Base-by-base conservation (phyloP, 139 green algal genomes). In the Micractinium sp. region DNA sequence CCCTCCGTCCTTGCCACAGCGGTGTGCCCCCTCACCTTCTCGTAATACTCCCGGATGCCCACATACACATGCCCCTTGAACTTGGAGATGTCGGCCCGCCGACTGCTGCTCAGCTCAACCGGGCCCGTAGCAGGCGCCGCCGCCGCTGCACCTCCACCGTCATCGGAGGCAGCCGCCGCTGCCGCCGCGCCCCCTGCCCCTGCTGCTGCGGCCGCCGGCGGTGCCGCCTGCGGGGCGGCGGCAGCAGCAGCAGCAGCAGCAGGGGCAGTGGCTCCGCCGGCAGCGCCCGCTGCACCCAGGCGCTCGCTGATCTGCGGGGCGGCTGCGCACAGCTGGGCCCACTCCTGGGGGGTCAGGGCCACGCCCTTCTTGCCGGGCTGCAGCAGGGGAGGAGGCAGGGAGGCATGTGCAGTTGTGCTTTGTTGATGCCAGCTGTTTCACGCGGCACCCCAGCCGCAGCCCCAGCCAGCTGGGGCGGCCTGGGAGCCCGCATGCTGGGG, bases 281-380 rank as follows among this genome's bases (percentile, higher is more conserved):
- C 74, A 9, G 33, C 33, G 19, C n/a, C 35, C 0, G 41, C 66
- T 53, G 67, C 84, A 67, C 0, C 84, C 29, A 89, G 86, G 19
- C 53, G 76, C 75, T 89, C n/a, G 14, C 35, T 22, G 14, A 89
- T 33, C 19, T 63, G 35, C 14, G 22, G 16, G 5, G 78, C 76
- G 5, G 56, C 86, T 1, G 78, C 31, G 74, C 74, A 67, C 63
- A 90, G 89, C 81, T 79, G 83, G 35, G 23, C 66, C 93, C 91
- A 94, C 35, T 94, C 89, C 0, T 56, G 16, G 0, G 76, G 38
- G 5, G 83, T 73, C 33, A 95, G 81, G 0, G 90, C 78, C 63
- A 95, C 92, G 82, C 93, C 90, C 69, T 95, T 95, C 91, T 93
- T 93, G 85, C 92, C 93, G n/a, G 92, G 89, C 60, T 87, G 83